Base-by-base conservation (phyloP, 345 rosid species). In the Raphanus sativus region DNA sequence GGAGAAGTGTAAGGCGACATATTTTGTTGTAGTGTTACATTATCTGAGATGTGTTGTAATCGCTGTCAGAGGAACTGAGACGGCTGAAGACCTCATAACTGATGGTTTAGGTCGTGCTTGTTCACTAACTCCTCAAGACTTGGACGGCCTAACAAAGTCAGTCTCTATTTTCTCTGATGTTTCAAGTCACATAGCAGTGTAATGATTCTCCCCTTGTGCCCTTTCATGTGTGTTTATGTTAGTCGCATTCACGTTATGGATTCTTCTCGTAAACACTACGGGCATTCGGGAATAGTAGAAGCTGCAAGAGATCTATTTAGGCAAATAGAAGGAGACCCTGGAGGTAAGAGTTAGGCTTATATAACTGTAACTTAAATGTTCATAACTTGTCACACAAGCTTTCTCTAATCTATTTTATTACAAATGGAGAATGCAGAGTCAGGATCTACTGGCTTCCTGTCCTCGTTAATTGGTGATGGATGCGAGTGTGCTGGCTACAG, bases 21-120 rank as follows among this genome's bases (percentile, higher is more conserved):
- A 92, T 80, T 94, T 94, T 52, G 75, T 90, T 80, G 90, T 89
- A 70, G 97, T 92, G 76, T 86, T 90, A 75, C 97, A 92, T 75
- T 85, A 92, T 77, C 76, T 84, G 17, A 83, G 86, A 80, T 79
- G 89, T 62, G 86, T 94, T 60, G 97, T 94, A n/a, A 81, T 94
- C 81, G 85, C 97, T 73, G 86, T 94, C 62, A 89, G 97, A 70
- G 97, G 98, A 84, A 94, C 97, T 60, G 97, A 94, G 88, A 89
- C 97, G 21, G 90, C 93, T 28, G 98, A 94, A 85, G 98, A 94
- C 80, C 97, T 94, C 82, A 90, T 94, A 76, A 94, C 90, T 21
- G 98, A 94, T 78, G 97, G 97, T 62, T 87, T 92, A 81, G 94
- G 97, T 62, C 85, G 77, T 80, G 97, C 89, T 11, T 83, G 90